Evolutionary conservation across 2,329 filamentous ascomycete species (phyloP), one percentile per base, ranked within the genome.

Genomic region (Arthrobotrys conoides): DNA sequence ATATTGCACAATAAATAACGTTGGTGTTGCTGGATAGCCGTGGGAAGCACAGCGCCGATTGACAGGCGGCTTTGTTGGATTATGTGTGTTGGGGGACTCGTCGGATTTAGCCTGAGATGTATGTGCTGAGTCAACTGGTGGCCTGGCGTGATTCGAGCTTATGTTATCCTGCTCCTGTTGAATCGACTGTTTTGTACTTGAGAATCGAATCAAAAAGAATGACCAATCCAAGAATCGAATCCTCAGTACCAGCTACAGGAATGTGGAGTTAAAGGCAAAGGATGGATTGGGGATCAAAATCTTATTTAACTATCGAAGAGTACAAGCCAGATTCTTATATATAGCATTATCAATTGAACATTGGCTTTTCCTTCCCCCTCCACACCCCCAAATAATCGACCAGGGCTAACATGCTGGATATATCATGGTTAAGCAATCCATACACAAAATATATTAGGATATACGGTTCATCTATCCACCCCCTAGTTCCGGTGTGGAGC

Each of bases 401-500:
- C 49, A 49, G 38, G 53, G 30, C 27, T 53, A 51, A n/a, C 22
- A 66, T 30, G 48, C 53, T 10, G 1, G 5, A 6, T 33, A 61
- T 46, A 30, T 30, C 69, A 44, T 66, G 41, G 16, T 46, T 16
- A 18, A 18, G 41, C 41, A 46, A 30, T 16, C 55, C n/a, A 24
- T 33, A 27, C 18, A 65, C 5, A 30, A 38, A 64, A 20, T 67
- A 73, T 66, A 53, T 73, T 27, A 49, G 49, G 57, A 46, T 67
- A 49, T 61, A 73, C 44, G 20, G 61, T 51, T 38, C 5, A 18
- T 46, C 27, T 6, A n/a, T 14, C 14, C 41, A 46, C 5, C 53
- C 53, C 61, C 70, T 59, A 44, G 38, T 44, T 67, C 51, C 70
- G 61, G 57, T 73, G 70, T 61, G 63, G 61, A 51, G 61, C 55